Evolutionary conservation across 768 basidiomycete genomes (phyloP).

Genomic region (Phylloporus scabripes): DNA sequence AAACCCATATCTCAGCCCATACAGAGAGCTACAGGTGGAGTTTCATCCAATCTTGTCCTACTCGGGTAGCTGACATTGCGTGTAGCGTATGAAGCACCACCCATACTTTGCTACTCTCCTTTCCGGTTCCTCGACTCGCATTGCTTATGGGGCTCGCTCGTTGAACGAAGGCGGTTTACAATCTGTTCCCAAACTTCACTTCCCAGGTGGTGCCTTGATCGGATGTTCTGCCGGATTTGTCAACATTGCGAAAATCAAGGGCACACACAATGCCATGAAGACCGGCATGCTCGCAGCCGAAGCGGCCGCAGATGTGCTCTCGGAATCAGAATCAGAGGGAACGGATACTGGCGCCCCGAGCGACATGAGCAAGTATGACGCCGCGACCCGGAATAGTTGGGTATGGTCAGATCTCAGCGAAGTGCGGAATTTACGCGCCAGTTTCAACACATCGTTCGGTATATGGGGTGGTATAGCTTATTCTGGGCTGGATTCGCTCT

Average conservation of each 20-base stretch:
- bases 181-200: constrained; percentile 78
- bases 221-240: constrained; percentile 96
- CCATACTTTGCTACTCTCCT: constrained; percentile 84
- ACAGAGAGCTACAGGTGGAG: constrained; percentile 84
- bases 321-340: constrained; percentile 16
- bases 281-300: constrained; percentile 97
- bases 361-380: constrained; percentile 73
- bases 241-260: constrained; percentile 97
- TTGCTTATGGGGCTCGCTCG: constrained; percentile 87
- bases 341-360: constrained; percentile 21
- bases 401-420: constrained; percentile 81
- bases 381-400: constrained; percentile 69
- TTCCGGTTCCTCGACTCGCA: constrained; percentile 60
- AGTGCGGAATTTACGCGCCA: constrained; percentile 87
- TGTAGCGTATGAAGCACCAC: constrained; percentile 90
- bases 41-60: background rate
- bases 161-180: constrained; percentile 94
- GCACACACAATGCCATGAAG: constrained; percentile 99
- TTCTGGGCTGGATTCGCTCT: constrained; percentile 80
- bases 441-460: constrained; percentile 76
- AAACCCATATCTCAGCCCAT: constrained; percentile 90
- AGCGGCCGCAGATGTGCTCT: constrained; percentile 63
- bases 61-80: constrained; percentile 3
- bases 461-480: constrained; percentile 85
- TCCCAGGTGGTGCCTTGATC: constrained; percentile 91